These are phyloP conservation scores for Spathaspora passalidarum DNA, from an alignment of 805 yeast genomes.

Conservation along the genomic window DNA sequence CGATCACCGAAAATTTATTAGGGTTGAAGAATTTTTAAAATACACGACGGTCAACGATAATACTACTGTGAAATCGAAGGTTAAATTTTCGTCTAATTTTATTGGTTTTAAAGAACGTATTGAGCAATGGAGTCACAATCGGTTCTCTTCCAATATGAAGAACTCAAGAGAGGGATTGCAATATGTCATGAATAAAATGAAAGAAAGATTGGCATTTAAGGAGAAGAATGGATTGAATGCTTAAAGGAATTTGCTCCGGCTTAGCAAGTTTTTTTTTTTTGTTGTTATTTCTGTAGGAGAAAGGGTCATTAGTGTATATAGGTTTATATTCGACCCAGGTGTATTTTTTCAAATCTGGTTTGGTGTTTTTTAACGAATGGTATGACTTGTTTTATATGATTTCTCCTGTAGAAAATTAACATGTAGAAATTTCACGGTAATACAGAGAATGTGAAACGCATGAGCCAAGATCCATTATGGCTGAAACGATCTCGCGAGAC, in stretches of 20 bases:
- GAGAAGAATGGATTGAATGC: neutral
- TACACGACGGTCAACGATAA: conserved; percentile 36
- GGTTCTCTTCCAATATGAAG: conserved; percentile 63
- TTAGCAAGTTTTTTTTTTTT: neutral
- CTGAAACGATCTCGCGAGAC: neutral
- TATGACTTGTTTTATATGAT: neutral
- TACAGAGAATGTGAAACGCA: too few species aligned
- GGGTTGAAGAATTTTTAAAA: conserved; percentile 72
- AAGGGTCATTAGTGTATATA: neutral
- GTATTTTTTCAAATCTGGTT: neutral
- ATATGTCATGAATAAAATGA: conserved; percentile 68
- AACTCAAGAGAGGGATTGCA: conserved; percentile 71
- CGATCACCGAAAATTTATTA: conserved; percentile 75
- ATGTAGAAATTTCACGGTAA: too few species aligned
- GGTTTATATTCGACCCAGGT: neutral
- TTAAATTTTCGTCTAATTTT: conserved; percentile 70
- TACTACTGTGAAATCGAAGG: conserved; percentile 56
- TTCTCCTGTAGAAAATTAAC: too few species aligned
- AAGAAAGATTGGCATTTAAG: conserved; percentile 17
- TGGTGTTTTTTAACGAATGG: neutral
- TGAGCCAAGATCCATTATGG: neutral
- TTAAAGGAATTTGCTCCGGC: too few species aligned
- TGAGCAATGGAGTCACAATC: conserved; percentile 76
- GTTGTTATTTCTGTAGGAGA: neutral
- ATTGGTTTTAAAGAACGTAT: conserved; percentile 66